Evolutionary conservation across 1,139 yeast genomes (phyloP), one percentile per base, ranked within the genome.

Genomic region (Hyphopichia khmerensis): DNA sequence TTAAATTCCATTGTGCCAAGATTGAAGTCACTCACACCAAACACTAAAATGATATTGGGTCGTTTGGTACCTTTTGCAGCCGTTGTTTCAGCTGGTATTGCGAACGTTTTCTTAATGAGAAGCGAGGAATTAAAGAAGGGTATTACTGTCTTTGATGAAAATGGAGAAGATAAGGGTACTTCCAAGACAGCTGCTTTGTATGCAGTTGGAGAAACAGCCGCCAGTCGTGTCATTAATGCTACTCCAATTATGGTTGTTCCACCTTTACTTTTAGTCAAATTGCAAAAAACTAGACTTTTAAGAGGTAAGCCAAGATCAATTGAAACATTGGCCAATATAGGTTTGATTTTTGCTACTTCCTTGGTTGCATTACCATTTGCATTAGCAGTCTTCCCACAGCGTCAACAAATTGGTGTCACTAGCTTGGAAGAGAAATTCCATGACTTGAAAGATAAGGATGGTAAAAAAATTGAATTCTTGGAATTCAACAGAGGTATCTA

Each of bases 221-320:
- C 93, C 34, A 87, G 96, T 40, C 77, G 99, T 59, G 96, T 93
- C 40, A 87, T 93, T 54, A 93, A 90, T 59, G 97, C 98, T 18
- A 88, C 99, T 0, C 99, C 99, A 17, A 79, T 93, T 53, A 93
- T 93, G 99, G 99, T 87, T 18, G 65, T 93, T 19, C 99, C 99
- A 1, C 97, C 99, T 2, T 74, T 93, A 54, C 61, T 88, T 24
- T 74, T 93, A 44, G 89, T 89, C 40, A 79, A 75, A 58, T 72
- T 93, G 50, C 98, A 93, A 67, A 77, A 76, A 50, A 72, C 84
- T 0, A 55, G 68, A 35, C 54, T 82, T 24, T 74, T 91, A 50
- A 82, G 77, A 55, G 87, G 89, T 33, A 84, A 81, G 59, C 76
- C 88, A 14, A 65, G 79, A 47, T 72, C 82, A 21, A 69, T 80